Percentiles rank a stretch among this genome's conserved stretches.
These are phyloP conservation scores for Sisymbrium altissimum DNA, from an alignment of 345 rosid genomes.

Conservation along the genomic window DNA sequence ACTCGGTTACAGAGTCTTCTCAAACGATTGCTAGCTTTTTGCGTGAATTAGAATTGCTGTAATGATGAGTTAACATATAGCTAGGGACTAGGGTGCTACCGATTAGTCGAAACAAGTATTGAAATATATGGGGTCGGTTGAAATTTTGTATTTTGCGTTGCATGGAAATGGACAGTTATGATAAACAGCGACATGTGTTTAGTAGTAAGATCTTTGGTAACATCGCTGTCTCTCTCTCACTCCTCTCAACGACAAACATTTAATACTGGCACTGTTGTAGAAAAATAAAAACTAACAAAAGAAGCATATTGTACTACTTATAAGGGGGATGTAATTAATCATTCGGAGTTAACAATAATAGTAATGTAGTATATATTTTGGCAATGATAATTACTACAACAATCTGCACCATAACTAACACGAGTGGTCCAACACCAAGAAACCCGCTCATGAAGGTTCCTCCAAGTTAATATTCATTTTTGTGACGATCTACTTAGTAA, in stretches of 20 bases:
- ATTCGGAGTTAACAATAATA: not conserved
- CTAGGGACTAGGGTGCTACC: not conserved
- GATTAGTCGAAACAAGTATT: not conserved
- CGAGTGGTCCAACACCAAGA: conserved; percentile 34
- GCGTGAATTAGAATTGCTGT: not conserved
- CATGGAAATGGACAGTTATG: conserved; percentile 17
- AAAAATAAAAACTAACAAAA: not conserved
- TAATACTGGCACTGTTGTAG: conserved; percentile 5
- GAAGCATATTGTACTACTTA: not conserved
- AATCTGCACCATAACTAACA: not conserved
- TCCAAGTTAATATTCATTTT: conserved; percentile 6
- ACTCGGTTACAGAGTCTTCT: not conserved
- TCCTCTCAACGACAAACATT: conserved; percentile 21
- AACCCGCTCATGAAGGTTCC: conserved; percentile 32
- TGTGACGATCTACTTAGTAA: too few species aligned
- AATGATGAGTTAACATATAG: not conserved
- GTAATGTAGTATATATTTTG: not conserved
- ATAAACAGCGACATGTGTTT: conserved; percentile 26
- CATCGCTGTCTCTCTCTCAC: conserved; percentile 21
- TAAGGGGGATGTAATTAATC: not conserved
- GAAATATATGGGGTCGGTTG: not conserved
- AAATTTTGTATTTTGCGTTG: conserved; percentile 4
- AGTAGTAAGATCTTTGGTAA: conserved; percentile 22
- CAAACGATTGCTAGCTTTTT: not conserved
- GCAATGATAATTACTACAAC: not conserved